Evolutionary conservation across 2,329 filamentous ascomycete genomes (phyloP), one percentile per base, ranked within the genome.

Genomic region (Ceratocystis colombiana): DNA sequence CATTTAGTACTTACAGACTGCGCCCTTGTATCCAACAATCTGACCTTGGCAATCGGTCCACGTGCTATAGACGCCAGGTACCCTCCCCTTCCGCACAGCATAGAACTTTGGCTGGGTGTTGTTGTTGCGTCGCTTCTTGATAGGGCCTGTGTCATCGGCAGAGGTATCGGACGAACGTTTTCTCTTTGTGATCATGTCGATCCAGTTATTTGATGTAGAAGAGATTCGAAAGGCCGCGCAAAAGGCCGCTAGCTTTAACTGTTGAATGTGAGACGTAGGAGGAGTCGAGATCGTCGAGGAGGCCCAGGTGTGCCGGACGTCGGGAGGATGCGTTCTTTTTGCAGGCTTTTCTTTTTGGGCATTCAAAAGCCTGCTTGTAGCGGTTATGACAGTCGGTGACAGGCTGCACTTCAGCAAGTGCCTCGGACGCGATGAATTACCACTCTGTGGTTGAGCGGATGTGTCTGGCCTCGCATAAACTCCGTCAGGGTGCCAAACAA

Each of bases 31-130:
- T 1, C 84, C 84, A 0, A 79, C 77, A 46, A 80, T 87, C 72
- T 86, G 83, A 67, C 77, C 75, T 73, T 84, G 78, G 71, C 85
- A 87, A 64, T 86, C 82, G n/a, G 77, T 71, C 79, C 84, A 88
- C 1, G 76, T 80, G 66, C 78, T 73, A 72, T 87, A 88, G n/a
- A 88, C 80, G 6, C 85, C 84, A 0, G 84, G 83, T 12, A 73
- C 75, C 68, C 78, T 77, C 17, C 85, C 85, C 48, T 76, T 78
- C 55, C 79, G 78, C 37, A 88, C 85, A 25, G 82, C 85, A 72
- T 88, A 88, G 72, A 78, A 88, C 71, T 86, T 88, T 68, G 77
- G 77, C 41, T 72, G 67, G 22, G 74, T 76, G 66, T 81, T 79
- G 59, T 73, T 73, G 74, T 80, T 83, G 66, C 79, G 76, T 73